Percentiles rank a stretch among this genome's conserved stretches.
phyloP scores from a whole-genome alignment of 2,329 filamentous ascomycete species.

The Septoria linicola region DNA sequence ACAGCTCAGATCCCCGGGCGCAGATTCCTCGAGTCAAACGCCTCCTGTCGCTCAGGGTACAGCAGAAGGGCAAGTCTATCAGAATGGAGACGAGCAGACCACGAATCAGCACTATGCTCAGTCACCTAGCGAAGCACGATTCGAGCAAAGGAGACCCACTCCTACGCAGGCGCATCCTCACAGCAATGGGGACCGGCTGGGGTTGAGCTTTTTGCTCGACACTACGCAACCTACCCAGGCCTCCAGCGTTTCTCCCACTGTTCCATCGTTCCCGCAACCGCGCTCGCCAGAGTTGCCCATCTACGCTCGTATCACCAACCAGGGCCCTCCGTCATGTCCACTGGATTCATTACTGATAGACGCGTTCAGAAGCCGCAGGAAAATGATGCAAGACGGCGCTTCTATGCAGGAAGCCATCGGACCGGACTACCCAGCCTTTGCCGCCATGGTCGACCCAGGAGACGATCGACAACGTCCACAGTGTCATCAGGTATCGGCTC shows the following conservation, averaged over 20 bases:
- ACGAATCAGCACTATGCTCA: constrained; percentile 1
- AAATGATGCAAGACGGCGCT: constrained; percentile 65
- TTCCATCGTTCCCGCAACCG: constrained; percentile 14
- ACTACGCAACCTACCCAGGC: constrained; percentile 10
- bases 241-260: constrained; percentile 16
- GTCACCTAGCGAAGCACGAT: constrained; percentile 2
- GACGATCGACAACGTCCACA: background rate
- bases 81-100: constrained; percentile 10
- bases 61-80: constrained; percentile 6
- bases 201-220: constrained; percentile 68
- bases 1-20: constrained; percentile 33
- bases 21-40: constrained; percentile 16
- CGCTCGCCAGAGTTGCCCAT: constrained; percentile 27
- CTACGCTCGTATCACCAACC: constrained; percentile 47
- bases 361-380: constrained; percentile 68
- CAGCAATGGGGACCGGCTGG: constrained; percentile 8
- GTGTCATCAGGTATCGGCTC: constrained; percentile 75
- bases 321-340: constrained; percentile 68
- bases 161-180: constrained; percentile 5
- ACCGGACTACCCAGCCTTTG: constrained; percentile 76
- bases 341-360: constrained; percentile 77
- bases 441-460: constrained; percentile 70
- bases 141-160: background rate
- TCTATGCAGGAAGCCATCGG: constrained; percentile 66
- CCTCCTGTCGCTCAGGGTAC: constrained; percentile 12